A percentile compares a stretch with the other conserved stretches of the same genome.
Conservation (phyloP, 179 eudicot species). For the Actinidia polygama region DNA sequence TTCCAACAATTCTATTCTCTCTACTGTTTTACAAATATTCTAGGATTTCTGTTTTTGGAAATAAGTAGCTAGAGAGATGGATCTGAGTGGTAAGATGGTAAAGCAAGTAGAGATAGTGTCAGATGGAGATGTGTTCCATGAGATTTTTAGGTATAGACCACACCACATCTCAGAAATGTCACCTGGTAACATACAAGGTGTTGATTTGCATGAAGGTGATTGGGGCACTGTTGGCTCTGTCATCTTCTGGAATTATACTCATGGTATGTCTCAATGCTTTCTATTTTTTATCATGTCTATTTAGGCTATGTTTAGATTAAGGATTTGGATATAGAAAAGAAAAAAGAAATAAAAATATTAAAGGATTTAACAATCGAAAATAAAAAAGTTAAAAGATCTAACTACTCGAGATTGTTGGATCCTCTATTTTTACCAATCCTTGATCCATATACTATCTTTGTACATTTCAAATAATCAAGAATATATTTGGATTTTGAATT, state of each 20-base stretch:
- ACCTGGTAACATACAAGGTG: constrained; percentile 26
- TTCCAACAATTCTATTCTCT: background rate
- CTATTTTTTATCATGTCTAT: no score
- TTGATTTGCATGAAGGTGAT: constrained; percentile 31
- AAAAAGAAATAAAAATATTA: no score
- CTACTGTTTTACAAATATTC: background rate
- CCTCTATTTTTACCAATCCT: no score
- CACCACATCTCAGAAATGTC: constrained; percentile 29
- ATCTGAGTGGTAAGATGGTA: constrained; percentile 23
- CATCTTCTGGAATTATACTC: background rate
- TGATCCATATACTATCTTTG: no score
- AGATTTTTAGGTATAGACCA: constrained; percentile 22
- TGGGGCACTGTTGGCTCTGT: constrained; percentile 34
- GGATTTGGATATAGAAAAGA: no score
- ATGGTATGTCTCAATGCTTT: background rate
- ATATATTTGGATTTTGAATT: no score
- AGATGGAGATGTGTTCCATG: constrained; percentile 30
- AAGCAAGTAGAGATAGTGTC: constrained; percentile 29
- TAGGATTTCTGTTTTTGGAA: background rate
- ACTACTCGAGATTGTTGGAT: no score
- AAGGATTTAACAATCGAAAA: no score
- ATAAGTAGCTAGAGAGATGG: constrained; percentile 21
- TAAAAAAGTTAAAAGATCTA: no score
- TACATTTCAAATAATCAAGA: no score
- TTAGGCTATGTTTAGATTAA: no score